Evolutionary conservation across 2,329 filamentous ascomycete species (phyloP), one percentile per base, ranked within the genome.

Genomic region (Alternaria angustiovoidea): DNA sequence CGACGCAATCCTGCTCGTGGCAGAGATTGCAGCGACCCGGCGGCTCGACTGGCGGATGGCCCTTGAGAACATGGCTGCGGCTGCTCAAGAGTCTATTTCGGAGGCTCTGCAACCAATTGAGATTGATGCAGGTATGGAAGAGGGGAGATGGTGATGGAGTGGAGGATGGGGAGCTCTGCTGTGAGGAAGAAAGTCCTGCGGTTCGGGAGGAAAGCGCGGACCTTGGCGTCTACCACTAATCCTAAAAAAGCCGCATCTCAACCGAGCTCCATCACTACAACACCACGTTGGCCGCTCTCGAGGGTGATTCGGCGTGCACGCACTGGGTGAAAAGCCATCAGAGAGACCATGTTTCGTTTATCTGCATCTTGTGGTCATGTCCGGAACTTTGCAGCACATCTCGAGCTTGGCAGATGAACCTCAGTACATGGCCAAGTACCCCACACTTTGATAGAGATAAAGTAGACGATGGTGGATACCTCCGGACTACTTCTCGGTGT

Each of bases 1-100:
- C 85, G 90, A 91, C 84, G 90, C 90, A 86, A 96, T 89, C 88
- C 93, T 92, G 88, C 92, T 89, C 80, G 91, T 88, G 81, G 92
- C 91, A 90, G 93, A 92, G 86, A 96, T 89, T 86, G 92, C 93
- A 86, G 92, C 91, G 85, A 94, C 92, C 84, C 92, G 91, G 87
- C 94, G 93, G 87, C 91, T 91, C 83, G 93, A 96, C 88, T 96
- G 93, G 87, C 94, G 90, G 86, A 98, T 88, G 87, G 94, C 94
- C 90, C 92, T 96, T 86, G 94, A 93, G 89, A 97, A 96, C 94
- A 98, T 97, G 81, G 65, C 82, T 85, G 83, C 81, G 81, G 75
- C 53, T 78, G 74, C 75, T 78, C 72, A 76, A 79, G 75, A 79
- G 74, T 75, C 75, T 79, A 78, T 71, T 74, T 60, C 61, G 68